A percentile compares a stretch with the other conserved stretches of the same genome.
Conservation (phyloP, 2,329 filamentous ascomycete species). For the Ophiostoma pallidulum region DNA sequence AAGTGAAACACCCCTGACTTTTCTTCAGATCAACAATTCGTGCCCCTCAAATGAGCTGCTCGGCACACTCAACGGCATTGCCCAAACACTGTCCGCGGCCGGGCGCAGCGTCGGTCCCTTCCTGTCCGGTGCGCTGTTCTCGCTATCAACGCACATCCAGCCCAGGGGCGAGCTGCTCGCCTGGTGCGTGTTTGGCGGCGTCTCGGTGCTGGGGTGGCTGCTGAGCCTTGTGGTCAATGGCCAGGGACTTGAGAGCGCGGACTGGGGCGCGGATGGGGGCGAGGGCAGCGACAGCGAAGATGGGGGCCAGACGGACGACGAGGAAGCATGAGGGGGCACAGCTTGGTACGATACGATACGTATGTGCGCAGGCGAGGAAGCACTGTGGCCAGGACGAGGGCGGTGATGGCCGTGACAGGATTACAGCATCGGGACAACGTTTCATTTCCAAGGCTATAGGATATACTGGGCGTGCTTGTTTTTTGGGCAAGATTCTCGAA, state of each 20-base stretch:
- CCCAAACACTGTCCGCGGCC: constrained; percentile 85
- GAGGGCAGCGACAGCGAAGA: constrained; percentile 23
- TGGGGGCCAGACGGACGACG: constrained; percentile 27
- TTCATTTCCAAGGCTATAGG: too few relatives aligned
- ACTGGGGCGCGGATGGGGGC: constrained; percentile 37
- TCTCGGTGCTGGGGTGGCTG: constrained; percentile 71
- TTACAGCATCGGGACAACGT: too few relatives aligned
- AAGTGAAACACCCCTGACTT: too few relatives aligned
- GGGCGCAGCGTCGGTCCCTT: constrained; percentile 85
- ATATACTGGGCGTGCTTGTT: too few relatives aligned
- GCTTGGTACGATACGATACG: too few relatives aligned
- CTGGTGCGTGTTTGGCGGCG: constrained; percentile 79
- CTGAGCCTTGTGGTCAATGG: constrained; percentile 71
- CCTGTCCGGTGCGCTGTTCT: constrained; percentile 77
- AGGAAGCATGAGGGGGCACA: constrained; percentile 14
- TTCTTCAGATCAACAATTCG: constrained; percentile 74
- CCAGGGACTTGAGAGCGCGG: constrained; percentile 48
- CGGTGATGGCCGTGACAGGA: too few relatives aligned
- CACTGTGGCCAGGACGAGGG: too few relatives aligned
- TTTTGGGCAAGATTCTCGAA: too few relatives aligned
- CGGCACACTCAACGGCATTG: constrained; percentile 84
- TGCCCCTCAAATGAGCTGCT: constrained; percentile 77
- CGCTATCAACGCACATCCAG: constrained; percentile 59
- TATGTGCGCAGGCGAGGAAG: too few relatives aligned
- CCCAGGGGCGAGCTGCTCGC: constrained; percentile 77